Evolutionary conservation across 2,329 filamentous ascomycete genomes (phyloP).

Genomic region (Claviceps sp.): DNA sequence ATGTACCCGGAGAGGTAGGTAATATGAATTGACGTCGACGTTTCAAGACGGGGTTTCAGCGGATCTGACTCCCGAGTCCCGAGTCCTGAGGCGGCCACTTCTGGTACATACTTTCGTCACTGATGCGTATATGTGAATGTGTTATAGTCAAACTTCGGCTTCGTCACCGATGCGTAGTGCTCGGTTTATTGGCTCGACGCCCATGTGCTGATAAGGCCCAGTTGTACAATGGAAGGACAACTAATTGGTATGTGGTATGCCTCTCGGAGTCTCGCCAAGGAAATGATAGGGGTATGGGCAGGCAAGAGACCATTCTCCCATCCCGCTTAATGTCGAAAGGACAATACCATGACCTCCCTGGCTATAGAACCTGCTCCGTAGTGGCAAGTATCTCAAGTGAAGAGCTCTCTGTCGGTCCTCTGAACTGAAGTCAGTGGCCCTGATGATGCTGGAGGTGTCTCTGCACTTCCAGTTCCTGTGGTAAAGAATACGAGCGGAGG

Average conservation of each 20-base stretch:
- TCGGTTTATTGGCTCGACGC: background rate
- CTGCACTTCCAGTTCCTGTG: no score
- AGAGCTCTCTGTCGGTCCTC: no score
- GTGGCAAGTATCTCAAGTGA: no score
- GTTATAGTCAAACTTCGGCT: background rate
- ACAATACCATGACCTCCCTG: no score
- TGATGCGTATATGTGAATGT: background rate
- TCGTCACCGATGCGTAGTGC: background rate
- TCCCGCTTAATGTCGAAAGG: background rate
- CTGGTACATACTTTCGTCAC: background rate
- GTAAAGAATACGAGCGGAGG: no score
- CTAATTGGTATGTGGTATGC: background rate
- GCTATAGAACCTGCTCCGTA: no score
- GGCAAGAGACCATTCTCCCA: background rate
- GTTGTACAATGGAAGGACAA: background rate
- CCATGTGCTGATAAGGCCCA: background rate
- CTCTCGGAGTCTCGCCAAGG: background rate
- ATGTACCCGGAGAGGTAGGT: background rate
- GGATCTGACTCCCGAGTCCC: background rate
- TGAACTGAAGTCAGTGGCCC: no score
- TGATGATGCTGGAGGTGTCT: no score
- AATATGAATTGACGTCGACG: background rate
- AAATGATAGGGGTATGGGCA: background rate
- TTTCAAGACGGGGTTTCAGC: background rate
- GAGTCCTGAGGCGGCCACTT: background rate